Evolutionary conservation across 495 filamentous ascomycete species (phyloP), one percentile per base, ranked within the genome.

Genomic region (Podospora australis): DNA sequence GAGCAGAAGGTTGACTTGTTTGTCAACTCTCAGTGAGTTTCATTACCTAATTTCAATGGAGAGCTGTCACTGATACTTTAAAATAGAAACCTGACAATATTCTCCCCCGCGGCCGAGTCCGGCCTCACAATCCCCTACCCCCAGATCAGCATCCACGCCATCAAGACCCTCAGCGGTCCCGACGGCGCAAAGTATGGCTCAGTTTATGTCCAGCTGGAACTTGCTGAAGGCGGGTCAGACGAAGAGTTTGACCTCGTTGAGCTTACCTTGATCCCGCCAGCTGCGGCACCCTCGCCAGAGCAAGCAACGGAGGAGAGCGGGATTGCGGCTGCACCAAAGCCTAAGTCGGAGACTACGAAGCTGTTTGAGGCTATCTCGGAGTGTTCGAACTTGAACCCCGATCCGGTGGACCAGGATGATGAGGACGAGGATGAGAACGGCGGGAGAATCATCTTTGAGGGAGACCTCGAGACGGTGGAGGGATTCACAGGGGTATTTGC

Each of bases 381-480:
- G 0, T 96, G 92, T 68, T 86, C 89, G 11, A 86, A 96, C 57
- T 67, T 98, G 14, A 87, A 97, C 63, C 92, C 92, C 0, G 90
- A 96, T 57, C 81, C 87, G 0, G 50, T 44, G 8, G 39, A 49
- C 28, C 62, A 70, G n/a, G 60, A 64, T 9, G 69, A 72, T 6
- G 70, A 67, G 4, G 74, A 74, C 3, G 81, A 72, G 0, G 74
- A 76, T 21, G 77, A 77, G 0, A 73, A 64, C 20, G 75, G 71
- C 2, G 73, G 72, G 46, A 64, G 68, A 16, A 78, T 81, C 26
- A 53, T 81, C 23, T 82, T 82, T 54, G 82, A 84, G 49, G 77
- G 71, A 0, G 75, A 70, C 41, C 55, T 56, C 17, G 67, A 73
- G 13, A 62, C 64, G 4, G 58, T 78, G 5, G 70, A 73, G 29